Evolutionary conservation across 2,329 filamentous ascomycete species (phyloP).

Genomic region (Ceratocystis cacaofunesta): DNA sequence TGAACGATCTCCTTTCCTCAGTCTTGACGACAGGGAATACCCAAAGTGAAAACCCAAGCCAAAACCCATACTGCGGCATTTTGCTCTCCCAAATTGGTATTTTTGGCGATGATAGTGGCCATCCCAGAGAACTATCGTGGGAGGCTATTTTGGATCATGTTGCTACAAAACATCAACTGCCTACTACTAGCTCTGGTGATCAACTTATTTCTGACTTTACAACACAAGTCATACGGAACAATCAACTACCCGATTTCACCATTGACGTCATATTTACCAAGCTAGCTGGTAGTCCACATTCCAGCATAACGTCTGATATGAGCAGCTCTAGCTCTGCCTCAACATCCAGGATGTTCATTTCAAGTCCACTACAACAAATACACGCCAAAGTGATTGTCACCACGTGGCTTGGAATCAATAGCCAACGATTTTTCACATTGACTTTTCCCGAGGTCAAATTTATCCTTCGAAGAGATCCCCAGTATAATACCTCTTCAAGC

Average conservation of each 20-base stretch:
- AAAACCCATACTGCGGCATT: slow-evolving; percentile 2
- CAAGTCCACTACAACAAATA: slow-evolving; percentile 24
- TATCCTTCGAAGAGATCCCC: background rate
- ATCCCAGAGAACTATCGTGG: slow-evolving; percentile 44
- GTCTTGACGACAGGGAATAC: background rate
- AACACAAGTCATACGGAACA: slow-evolving; percentile 5
- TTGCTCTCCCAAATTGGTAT: slow-evolving; percentile 54
- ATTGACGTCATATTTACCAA: slow-evolving; percentile 13
- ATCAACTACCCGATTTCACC: slow-evolving; percentile 11
- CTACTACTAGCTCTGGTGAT: background rate
- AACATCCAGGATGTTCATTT: background rate
- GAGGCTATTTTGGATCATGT: slow-evolving; percentile 43
- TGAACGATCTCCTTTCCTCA: slow-evolving; percentile 45
- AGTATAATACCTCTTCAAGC: background rate
- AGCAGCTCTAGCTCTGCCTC: slow-evolving; percentile 20
- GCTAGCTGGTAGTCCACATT: background rate
- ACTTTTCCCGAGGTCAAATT: slow-evolving; percentile 44
- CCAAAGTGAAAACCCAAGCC: background rate
- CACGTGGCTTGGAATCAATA: slow-evolving; percentile 52
- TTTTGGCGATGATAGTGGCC: slow-evolving; percentile 55
- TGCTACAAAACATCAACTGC: slow-evolving; percentile 21
- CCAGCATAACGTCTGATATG: background rate
- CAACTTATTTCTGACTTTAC: background rate
- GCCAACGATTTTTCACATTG: slow-evolving; percentile 55
- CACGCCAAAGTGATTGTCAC: slow-evolving; percentile 64